A percentile compares a stretch with the other conserved stretches of the same genome.
These are phyloP conservation scores for Massarina eburnea DNA, from an alignment of 2,329 filamentous ascomycete genomes.

Conservation along the genomic window DNA sequence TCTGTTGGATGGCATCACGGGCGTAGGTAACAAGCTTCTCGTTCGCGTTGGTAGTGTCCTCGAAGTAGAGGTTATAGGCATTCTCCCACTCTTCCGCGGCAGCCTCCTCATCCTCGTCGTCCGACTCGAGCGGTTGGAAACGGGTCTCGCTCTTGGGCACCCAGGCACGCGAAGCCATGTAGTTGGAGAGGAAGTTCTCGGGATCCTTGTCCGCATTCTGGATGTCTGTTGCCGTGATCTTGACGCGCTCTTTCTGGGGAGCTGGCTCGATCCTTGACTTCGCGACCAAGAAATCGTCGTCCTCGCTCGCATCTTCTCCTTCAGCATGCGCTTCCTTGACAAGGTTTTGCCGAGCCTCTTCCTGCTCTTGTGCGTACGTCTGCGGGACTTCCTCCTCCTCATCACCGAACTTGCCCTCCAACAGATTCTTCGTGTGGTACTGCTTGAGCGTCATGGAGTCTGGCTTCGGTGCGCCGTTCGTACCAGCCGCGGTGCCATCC, in stretches of 20 bases:
- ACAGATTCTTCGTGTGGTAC: constrained; percentile 88
- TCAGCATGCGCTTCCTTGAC: constrained; percentile 76
- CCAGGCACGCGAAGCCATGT: constrained; percentile 91
- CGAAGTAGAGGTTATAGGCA: constrained; percentile 94
- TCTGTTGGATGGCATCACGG: constrained; percentile 77
- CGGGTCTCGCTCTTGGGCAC: constrained; percentile 66
- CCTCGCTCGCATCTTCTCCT: constrained; percentile 60
- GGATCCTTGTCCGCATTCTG: constrained; percentile 82
- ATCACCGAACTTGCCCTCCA: constrained; percentile 69
- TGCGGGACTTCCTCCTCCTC: constrained; percentile 58
- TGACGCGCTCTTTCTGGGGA: constrained; percentile 30
- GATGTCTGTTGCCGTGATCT: constrained; percentile 58
- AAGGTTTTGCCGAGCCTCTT: constrained; percentile 74
- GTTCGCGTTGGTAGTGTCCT: constrained; percentile 85
- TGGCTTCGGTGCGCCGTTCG: constrained; percentile 62
- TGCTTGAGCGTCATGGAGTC: constrained; percentile 85
- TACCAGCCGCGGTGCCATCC: constrained; percentile 44
- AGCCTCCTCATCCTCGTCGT: constrained; percentile 76
- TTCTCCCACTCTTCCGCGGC: constrained; percentile 85
- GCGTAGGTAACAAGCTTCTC: constrained; percentile 87
- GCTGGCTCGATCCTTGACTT: constrained; percentile 56
- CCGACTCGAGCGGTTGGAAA: constrained; percentile 86
- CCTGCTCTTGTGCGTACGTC: constrained; percentile 89
- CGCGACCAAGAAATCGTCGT: constrained; percentile 72
- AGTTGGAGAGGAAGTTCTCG: constrained; percentile 91